Evolutionary conservation across 306 rosid species (phyloP), one percentile per base, ranked within the genome.

Genomic region (Oxytropis ochrocephala): DNA sequence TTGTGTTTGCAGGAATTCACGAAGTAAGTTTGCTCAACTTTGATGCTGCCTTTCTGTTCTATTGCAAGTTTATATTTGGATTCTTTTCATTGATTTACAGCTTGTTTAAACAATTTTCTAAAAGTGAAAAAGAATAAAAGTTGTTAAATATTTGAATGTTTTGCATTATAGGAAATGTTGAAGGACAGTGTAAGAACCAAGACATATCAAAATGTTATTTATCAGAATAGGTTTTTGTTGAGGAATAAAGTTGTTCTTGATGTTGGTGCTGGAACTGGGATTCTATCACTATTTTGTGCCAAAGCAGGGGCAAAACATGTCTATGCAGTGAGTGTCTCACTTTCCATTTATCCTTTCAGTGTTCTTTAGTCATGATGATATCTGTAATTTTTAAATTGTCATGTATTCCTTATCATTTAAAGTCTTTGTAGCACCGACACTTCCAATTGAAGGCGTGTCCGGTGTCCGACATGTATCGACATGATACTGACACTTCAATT

Each of bases 241-340:
- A 89, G 87, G 85, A 53, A 95, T 76, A 95, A 95, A 75, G 77
- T 95, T n/a, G 97, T 95, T 73, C 99, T 95, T 65, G 99, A 95
- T 75, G 99, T 91, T 27, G 99, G 99, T 73, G 99, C 99, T 18
- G 99, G 99, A 68, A 95, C 99, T 56, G 99, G 97, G 36, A 95
- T 95, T 84, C 80, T 95, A 78, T 95, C 99, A 33, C 84, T 95
- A 35, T 95, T 95, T 60, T 95, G 99, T 73, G 99, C 97, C 12
- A 95, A 89, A 78, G 99, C 96, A 5, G 99, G 97, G 70, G 99
- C 99, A 44, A 57, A 80, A 50, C 99, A 95, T 80, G 96, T 95
- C 75, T 95, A 87, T 83, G 99, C 99, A 0, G 99, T 91, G 70
- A 57, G 86, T 72, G 52, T 46, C 57, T 48, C 3, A 16, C 11